These are phyloP conservation scores for Ogataea pignaliae DNA, from an alignment of 805 yeast species.

Conservation along the genomic window DNA sequence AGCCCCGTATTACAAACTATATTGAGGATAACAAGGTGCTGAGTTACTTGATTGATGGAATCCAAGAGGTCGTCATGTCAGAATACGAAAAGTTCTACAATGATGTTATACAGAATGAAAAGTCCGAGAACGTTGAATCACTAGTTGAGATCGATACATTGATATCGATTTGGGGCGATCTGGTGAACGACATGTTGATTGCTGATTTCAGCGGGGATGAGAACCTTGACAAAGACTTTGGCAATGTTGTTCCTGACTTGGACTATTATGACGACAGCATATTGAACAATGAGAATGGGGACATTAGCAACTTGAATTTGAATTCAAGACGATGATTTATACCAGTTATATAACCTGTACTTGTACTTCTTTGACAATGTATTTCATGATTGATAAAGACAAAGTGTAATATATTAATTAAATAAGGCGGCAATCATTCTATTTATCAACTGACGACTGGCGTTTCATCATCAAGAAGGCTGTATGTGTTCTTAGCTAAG, in stretches of 20 bases:
- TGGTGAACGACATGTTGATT: slow-evolving; percentile 29
- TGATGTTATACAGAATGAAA: slow-evolving; percentile 23
- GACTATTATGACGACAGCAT: slow-evolving; percentile 12
- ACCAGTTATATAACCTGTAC: too few relatives aligned
- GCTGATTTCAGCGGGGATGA: slow-evolving; percentile 12
- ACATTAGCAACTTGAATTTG: slow-evolving; percentile 19
- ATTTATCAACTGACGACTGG: slow-evolving; percentile 6
- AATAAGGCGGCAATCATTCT: background rate
- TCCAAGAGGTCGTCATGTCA: slow-evolving; percentile 55
- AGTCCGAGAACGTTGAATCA: slow-evolving; percentile 35
- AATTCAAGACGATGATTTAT: slow-evolving; percentile 6
- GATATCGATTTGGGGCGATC: slow-evolving; percentile 33
- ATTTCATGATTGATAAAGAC: too few relatives aligned
- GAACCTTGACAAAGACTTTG: slow-evolving; percentile 10
- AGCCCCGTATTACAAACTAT: slow-evolving; percentile 47
- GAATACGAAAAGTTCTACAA: slow-evolving; percentile 53
- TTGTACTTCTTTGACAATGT: too few relatives aligned
- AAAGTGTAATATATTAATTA: too few relatives aligned
- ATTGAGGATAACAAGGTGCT: slow-evolving; percentile 52
- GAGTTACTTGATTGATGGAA: slow-evolving; percentile 54
- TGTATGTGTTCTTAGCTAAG: slow-evolving; percentile 78
- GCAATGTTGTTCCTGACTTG: slow-evolving; percentile 5
- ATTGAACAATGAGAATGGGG: slow-evolving; percentile 18
- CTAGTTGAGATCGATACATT: slow-evolving; percentile 65
- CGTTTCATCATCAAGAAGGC: slow-evolving; percentile 74